Conservation (phyloP, 768 basidiomycete species). For the Termitomyces sp. region DNA sequence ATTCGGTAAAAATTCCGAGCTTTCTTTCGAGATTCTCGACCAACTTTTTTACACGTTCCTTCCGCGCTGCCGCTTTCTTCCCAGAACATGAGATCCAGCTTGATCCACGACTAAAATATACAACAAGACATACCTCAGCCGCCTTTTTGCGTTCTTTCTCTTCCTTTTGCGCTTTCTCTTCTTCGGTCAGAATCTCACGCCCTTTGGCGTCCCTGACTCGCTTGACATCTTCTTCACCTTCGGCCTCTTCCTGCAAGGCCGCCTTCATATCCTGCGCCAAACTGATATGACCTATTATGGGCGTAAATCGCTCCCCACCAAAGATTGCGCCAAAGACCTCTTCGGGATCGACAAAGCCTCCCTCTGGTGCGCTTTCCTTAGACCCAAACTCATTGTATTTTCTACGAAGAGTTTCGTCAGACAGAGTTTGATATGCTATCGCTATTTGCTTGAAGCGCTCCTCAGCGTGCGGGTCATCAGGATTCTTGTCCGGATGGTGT, state of each 20-base stretch:
- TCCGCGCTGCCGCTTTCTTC: conserved; percentile 77
- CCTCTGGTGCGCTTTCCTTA: conserved; percentile 77
- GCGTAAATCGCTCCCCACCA: conserved; percentile 80
- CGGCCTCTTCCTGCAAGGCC: conserved; percentile 79
- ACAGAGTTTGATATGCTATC: conserved; percentile 84
- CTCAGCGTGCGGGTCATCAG: conserved; percentile 77
- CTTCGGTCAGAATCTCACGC: conserved; percentile 50
- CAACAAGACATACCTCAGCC: conserved; percentile 54
- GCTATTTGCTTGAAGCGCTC: conserved; percentile 90
- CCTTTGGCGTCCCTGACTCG: conserved; percentile 51
- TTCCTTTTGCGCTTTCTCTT: conserved; percentile 71
- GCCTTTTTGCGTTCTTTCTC: conserved; percentile 62
- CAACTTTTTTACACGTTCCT: conserved; percentile 70
- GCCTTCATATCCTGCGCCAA: conserved; percentile 91
- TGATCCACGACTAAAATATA: not conserved
- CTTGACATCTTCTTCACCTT: conserved; percentile 46
- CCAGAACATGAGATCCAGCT: conserved; percentile 5
- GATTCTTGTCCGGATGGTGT: conserved; percentile 91
- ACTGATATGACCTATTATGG: conserved; percentile 87
- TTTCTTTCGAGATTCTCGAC: conserved; percentile 78
- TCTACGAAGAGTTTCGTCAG: conserved; percentile 65
- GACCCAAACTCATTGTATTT: conserved; percentile 93
- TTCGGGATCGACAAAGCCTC: conserved; percentile 85
- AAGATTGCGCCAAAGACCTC: conserved; percentile 81
- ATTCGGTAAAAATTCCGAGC: conserved; percentile 84